Base-by-base conservation (phyloP, 306 rosid genomes). In the Oxytropis ochrocephala region DNA sequence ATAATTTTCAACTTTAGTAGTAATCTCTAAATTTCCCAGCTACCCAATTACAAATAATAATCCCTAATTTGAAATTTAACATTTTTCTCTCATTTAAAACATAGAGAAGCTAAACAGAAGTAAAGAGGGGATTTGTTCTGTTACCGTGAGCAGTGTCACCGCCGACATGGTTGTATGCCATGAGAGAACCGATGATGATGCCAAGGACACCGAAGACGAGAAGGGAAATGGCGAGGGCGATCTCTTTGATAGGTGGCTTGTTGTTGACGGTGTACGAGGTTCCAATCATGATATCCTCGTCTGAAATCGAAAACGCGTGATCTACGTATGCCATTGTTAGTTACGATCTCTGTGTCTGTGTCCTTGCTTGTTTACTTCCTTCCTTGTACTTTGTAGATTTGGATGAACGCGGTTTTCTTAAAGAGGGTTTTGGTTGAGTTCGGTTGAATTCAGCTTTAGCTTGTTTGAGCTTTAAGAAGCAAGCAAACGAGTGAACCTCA, bases 121-220 rank as follows among this genome's bases (percentile, higher is more conserved):
- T 18, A 36, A 63, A 43, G 10, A 3, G 33, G 16, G 36, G 21
- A 8, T 8, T 18, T 44, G 16, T 12, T 84, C 11, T 44, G n/a
- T 12, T 84, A 95, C 99, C 99, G 76, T 95, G 99, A 75, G 87
- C 95, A 65, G 75, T 86, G 85, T 91, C 99, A 60, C 99, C 99
- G 55, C 99, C 99, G 61, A 95, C 89, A 39, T 38, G 97, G 67
- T 95, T 87, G 71, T 81, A 70, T 67, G 91, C 86, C 99, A 95
- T 95, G 86, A 89, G 11, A 55, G 64, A 32, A 53, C 99, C 99
- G 76, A 91, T 54, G 67, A 95, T 6, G 78, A 95, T 87, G 56
- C 89, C 96, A 53, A 91, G 75, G 33, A 87, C 63, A 3, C 99
- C 99, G 41, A 87, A 87, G 52, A 95, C 84, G 59, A 95, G 96